phyloP scores from a whole-genome alignment of 768 basidiomycete genomes.

The Punctularia strigosozonata region DNA sequence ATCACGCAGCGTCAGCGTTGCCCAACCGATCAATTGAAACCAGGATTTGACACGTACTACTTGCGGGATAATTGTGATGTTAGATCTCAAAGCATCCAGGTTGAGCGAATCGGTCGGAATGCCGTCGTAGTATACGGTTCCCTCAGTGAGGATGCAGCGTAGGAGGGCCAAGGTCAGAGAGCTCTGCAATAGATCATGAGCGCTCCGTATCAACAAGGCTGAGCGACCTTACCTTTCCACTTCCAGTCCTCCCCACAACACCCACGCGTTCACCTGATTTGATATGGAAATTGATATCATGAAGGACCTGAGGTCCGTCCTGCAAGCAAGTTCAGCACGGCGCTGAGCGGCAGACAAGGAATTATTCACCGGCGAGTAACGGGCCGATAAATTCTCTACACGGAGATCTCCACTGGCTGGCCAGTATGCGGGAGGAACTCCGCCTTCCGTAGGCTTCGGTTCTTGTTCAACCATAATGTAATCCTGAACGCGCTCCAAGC shows the following conservation, averaged over 20 bases:
- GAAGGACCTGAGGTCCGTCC: constrained; percentile 46
- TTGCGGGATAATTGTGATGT: constrained; percentile 52
- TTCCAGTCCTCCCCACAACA: constrained; percentile 49
- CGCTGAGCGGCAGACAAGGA: not conserved
- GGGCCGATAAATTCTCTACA: constrained; percentile 40
- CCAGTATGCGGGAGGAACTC: constrained; percentile 54
- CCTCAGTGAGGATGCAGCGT: constrained; percentile 41
- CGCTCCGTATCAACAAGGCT: constrained; percentile 2
- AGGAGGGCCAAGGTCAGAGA: constrained; percentile 41
- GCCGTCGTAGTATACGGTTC: constrained; percentile 40
- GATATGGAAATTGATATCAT: constrained; percentile 37
- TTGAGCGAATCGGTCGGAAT: constrained; percentile 33
- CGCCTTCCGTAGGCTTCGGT: constrained; percentile 23
- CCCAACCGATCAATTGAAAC: not conserved
- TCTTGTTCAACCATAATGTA: constrained; percentile 51
- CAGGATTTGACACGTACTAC: constrained; percentile 20
- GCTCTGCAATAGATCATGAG: constrained; percentile 18
- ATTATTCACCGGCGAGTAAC: constrained; percentile 24
- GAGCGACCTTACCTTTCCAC: constrained; percentile 28
- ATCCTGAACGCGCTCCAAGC: constrained; percentile 39
- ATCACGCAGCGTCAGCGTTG: constrained; percentile 5
- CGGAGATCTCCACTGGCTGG: constrained; percentile 43
- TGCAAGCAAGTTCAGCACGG: constrained; percentile 8
- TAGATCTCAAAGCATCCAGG: constrained; percentile 37
- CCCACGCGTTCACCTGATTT: constrained; percentile 48